Evolutionary conservation across 108 stramenopile species (phyloP).

Genomic region (Halocafeteria seosinensis): DNA sequence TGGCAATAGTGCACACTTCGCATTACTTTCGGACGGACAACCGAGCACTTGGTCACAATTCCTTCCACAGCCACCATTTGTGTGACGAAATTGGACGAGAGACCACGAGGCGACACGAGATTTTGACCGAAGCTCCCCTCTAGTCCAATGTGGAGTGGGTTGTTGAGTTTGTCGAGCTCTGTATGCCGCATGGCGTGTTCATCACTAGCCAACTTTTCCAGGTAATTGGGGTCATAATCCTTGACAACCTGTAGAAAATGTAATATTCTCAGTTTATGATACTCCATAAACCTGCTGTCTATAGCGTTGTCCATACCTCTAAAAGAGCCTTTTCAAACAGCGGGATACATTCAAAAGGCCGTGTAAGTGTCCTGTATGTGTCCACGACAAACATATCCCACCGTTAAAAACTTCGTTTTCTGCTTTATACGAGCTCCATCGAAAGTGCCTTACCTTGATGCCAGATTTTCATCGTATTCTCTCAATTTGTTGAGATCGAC

Average conservation of each 20-base stretch:
- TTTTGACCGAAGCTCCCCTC: conserved; percentile 30
- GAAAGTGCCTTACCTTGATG: background rate
- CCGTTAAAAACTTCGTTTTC: background rate
- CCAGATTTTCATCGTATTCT: conserved; percentile 1
- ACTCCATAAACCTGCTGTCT: too few species aligned
- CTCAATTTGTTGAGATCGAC: conserved; percentile 10
- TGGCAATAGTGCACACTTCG: conserved; percentile 87
- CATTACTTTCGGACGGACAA: conserved; percentile 88
- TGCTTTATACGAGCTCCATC: background rate
- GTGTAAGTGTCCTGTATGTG: background rate
- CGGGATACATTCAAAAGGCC: background rate
- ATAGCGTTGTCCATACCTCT: too few species aligned
- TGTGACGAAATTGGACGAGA: conserved; percentile 17
- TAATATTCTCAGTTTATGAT: too few species aligned
- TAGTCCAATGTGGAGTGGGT: conserved; percentile 26
- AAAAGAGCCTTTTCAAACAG: conserved; percentile 5
- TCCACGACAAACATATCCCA: background rate
- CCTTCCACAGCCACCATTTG: conserved; percentile 84
- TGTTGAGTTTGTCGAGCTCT: background rate
- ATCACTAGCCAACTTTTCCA: background rate
- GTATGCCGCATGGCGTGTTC: background rate
- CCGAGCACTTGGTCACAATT: conserved; percentile 84
- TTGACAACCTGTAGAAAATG: too few species aligned
- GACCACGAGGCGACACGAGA: conserved; percentile 21
- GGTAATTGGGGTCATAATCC: background rate